phyloP scores from a whole-genome alignment of 768 basidiomycete genomes.

The Panaeolus papilionaceus region DNA sequence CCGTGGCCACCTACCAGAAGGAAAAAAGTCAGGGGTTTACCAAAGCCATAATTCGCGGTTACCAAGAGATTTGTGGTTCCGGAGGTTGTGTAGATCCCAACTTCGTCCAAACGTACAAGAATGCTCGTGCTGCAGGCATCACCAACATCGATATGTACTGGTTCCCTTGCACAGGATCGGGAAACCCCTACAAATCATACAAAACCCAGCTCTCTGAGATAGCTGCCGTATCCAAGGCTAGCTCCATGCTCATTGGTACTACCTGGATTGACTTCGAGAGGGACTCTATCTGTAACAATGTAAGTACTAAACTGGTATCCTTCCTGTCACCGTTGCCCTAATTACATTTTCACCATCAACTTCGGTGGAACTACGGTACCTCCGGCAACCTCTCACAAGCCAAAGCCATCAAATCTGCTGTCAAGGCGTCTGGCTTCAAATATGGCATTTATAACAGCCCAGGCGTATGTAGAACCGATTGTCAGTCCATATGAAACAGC shows the following conservation, averaged over 20 bases:
- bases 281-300: constrained; percentile 1
- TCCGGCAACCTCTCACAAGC: not conserved
- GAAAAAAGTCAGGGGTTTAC: not conserved
- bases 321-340: too few species aligned
- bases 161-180: constrained; percentile 6
- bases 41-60: constrained; percentile 2
- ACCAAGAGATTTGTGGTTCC: constrained; percentile 1
- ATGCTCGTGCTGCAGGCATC: constrained; percentile 4
- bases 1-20: not conserved
- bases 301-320: not conserved
- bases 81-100: constrained; percentile 9
- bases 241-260: not conserved
- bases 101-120: constrained; percentile 6
- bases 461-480: not conserved
- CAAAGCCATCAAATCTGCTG: not conserved
- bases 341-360: too few species aligned
- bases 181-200: not conserved
- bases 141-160: constrained; percentile 8
- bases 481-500: not conserved
- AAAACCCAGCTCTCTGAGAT: not conserved
- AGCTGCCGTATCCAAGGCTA: not conserved
- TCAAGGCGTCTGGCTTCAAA: not conserved
- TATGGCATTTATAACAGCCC: not conserved
- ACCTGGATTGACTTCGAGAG: constrained; percentile 5
- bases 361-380: not conserved